Percentiles rank a stretch among this genome's conserved stretches.
phyloP scores from a whole-genome alignment of 2,329 filamentous ascomycete genomes.

The Helminthosporium solani region DNA sequence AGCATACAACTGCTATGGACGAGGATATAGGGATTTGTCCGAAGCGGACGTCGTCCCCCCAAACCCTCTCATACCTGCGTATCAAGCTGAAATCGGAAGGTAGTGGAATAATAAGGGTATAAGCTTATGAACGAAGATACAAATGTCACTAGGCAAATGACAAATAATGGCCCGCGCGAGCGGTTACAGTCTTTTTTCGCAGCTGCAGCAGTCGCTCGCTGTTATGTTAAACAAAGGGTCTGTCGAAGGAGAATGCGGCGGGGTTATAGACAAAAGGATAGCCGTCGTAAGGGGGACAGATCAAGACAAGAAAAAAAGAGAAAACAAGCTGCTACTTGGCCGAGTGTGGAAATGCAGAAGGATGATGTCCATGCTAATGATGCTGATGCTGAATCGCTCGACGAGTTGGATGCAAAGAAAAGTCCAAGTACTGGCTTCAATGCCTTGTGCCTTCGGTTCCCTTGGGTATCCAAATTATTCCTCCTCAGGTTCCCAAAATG shows the following conservation, averaged over 20 bases:
- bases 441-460: slow-evolving; percentile 11
- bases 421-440: slow-evolving; percentile 14
- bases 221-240: slow-evolving; percentile 5
- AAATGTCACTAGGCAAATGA: slow-evolving; percentile 11
- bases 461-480: slow-evolving; percentile 13
- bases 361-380: slow-evolving; percentile 30
- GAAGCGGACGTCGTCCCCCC: neutral
- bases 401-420: slow-evolving; percentile 13
- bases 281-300: slow-evolving; percentile 18
- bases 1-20: neutral
- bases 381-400: slow-evolving; percentile 31
- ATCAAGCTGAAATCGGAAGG: neutral
- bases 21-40: neutral
- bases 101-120: neutral
- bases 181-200: slow-evolving; percentile 44
- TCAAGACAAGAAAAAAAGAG: slow-evolving; percentile 12
- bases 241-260: slow-evolving; percentile 19
- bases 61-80: neutral
- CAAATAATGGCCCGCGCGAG: slow-evolving; percentile 43
- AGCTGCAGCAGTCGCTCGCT: neutral
- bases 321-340: slow-evolving; percentile 10
- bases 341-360: slow-evolving; percentile 17
- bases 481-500: slow-evolving; percentile 15
- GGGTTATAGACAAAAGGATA: slow-evolving; percentile 37
- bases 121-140: neutral